phyloP scores from a whole-genome alignment of 1,284 basidiomycete genomes.

The Lignosus rhinocerotis region DNA sequence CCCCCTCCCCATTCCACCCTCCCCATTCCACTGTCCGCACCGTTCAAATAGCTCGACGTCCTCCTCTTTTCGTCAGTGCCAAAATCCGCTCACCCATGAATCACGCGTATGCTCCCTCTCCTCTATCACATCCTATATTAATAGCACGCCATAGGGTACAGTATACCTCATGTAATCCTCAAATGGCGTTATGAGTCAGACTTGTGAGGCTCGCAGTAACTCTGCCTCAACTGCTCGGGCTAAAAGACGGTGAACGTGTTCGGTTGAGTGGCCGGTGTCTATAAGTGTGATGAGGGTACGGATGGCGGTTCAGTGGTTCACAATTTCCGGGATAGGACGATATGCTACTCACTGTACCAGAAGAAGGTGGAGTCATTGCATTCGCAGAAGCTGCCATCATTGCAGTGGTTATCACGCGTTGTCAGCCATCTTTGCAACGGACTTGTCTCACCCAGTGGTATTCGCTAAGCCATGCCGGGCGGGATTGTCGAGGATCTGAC shows the following conservation, averaged over 20 bases:
- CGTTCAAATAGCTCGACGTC: neutral
- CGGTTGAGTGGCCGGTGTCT: constrained; percentile 52
- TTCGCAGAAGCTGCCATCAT: constrained; percentile 46
- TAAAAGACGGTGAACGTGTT: constrained; percentile 48
- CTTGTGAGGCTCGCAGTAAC: constrained; percentile 29
- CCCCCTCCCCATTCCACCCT: neutral
- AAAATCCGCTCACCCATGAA: neutral
- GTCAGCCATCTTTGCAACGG: neutral
- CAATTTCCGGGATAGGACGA: neutral
- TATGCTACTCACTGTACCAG: constrained; percentile 49
- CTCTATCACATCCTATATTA: neutral
- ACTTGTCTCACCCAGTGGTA: constrained; percentile 44
- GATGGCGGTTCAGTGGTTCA: neutral
- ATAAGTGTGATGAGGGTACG: neutral
- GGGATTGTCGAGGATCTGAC: constrained; percentile 44
- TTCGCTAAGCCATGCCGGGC: constrained; percentile 47
- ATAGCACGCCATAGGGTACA: neutral
- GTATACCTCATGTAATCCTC: neutral
- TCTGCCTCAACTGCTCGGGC: constrained; percentile 44
- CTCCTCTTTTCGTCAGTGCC: neutral
- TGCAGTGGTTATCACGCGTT: neutral
- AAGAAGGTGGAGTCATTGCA: constrained; percentile 49
- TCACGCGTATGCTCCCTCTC: neutral
- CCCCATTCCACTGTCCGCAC: neutral
- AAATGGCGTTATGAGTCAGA: neutral